phyloP scores from a whole-genome alignment of 2,329 filamentous ascomycete species.

The Hawksworthiomyces lignivorus region DNA sequence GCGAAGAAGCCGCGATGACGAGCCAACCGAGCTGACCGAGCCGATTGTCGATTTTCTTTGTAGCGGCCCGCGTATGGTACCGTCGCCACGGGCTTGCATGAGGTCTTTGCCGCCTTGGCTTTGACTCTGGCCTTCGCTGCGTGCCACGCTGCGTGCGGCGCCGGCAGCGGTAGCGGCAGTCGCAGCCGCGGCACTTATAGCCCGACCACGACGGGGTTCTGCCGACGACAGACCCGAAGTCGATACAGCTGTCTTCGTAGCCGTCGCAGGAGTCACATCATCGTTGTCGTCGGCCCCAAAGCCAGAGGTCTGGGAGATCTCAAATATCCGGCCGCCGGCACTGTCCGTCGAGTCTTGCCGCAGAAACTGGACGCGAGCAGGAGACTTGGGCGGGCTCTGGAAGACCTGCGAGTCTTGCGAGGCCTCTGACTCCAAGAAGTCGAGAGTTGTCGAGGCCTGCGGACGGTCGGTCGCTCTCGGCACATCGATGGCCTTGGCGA shows the following conservation, averaged over 20 bases:
- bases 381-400: neutral
- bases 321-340: slow-evolving; percentile 50
- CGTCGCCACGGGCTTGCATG: no score
- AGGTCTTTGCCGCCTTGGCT: no score
- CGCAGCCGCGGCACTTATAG: no score
- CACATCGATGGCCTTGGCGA: slow-evolving; percentile 46
- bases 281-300: slow-evolving; percentile 18
- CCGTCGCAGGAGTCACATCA: neutral
- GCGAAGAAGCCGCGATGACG: slow-evolving; percentile 7
- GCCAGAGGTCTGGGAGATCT: slow-evolving; percentile 41
- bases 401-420: neutral
- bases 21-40: slow-evolving; percentile 5
- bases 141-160: no score
- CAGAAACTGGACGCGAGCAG: slow-evolving; percentile 15
- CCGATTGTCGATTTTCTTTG: no score
- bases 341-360: slow-evolving; percentile 53
- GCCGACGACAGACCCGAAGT: no score
- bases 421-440: neutral
- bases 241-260: no score
- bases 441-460: neutral
- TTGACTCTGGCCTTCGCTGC: no score
- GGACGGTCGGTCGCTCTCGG: slow-evolving; percentile 22
- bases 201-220: no score
- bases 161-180: no score
- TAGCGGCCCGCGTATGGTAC: no score